phyloP scores from a whole-genome alignment of 2,329 filamentous ascomycete species.

The Nemania diffusa region DNA sequence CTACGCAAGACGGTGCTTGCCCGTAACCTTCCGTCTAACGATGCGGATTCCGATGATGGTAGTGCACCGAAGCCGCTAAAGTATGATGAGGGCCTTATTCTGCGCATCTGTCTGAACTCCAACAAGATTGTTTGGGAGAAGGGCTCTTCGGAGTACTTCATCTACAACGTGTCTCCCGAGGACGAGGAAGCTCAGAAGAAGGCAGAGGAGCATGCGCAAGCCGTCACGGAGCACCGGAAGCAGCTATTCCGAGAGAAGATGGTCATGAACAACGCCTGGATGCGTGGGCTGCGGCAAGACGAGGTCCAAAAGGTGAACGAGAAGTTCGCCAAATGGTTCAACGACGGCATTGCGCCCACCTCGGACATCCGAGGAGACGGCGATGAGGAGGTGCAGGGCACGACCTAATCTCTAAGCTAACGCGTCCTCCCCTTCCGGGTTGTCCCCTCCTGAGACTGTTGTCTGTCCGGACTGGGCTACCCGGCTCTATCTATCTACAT shows the following conservation, averaged over 20 bases:
- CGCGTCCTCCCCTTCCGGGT: neutral
- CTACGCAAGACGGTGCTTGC: slow-evolving; percentile 76
- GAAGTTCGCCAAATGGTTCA: slow-evolving; percentile 65
- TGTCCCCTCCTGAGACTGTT: neutral
- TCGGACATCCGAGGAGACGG: slow-evolving; percentile 45
- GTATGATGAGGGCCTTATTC: slow-evolving; percentile 73
- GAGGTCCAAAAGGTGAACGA: slow-evolving; percentile 80
- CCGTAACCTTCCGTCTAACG: slow-evolving; percentile 73
- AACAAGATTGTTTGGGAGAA: slow-evolving; percentile 83
- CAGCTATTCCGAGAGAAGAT: slow-evolving; percentile 80
- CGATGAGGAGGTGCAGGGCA: slow-evolving; percentile 28
- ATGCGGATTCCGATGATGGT: slow-evolving; percentile 72
- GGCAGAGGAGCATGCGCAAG: slow-evolving; percentile 68
- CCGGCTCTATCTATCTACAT: slow-evolving; percentile 1
- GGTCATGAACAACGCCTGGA: slow-evolving; percentile 82
- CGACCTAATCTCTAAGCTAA: slow-evolving; percentile 7
- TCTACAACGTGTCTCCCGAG: slow-evolving; percentile 76
- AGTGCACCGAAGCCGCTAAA: slow-evolving; percentile 69
- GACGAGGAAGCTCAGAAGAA: slow-evolving; percentile 72
- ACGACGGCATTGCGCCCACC: slow-evolving; percentile 58
- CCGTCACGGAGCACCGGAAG: slow-evolving; percentile 70
- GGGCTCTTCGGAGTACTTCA: slow-evolving; percentile 74
- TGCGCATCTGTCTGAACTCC: slow-evolving; percentile 80
- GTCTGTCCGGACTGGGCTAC: neutral
- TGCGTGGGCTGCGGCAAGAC: slow-evolving; percentile 82